These are phyloP conservation scores for Fusarium tjaetaba DNA, from an alignment of 2,329 filamentous ascomycete genomes.

Conservation along the genomic window DNA sequence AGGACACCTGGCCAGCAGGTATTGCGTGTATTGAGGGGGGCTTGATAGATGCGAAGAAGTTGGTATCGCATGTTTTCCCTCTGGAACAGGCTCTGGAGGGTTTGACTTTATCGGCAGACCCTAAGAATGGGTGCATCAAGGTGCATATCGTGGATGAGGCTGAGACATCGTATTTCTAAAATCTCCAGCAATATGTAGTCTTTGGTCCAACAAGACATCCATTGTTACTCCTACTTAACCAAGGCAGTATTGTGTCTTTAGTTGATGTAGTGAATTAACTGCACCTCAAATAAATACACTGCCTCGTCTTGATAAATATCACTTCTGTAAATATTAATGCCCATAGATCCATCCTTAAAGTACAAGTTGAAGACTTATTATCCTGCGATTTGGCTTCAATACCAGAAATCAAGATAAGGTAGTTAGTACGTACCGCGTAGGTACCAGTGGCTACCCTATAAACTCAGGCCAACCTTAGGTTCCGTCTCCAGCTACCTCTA, in stretches of 20 bases:
- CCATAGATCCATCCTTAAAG: too few species aligned
- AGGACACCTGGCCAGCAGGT: slow-evolving; percentile 74
- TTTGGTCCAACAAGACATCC: not conserved
- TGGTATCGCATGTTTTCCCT: slow-evolving; percentile 70
- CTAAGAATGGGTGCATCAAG: slow-evolving; percentile 49
- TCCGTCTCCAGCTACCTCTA: not conserved
- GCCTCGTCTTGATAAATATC: not conserved
- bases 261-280: not conserved
- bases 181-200: not conserved
- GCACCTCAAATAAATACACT: not conserved
- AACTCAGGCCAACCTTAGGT: not conserved
- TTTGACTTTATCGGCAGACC: slow-evolving; percentile 47
- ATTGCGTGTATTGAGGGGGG: slow-evolving; percentile 69
- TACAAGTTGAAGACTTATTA: not conserved
- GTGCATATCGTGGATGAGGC: slow-evolving; percentile 50
- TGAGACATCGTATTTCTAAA: slow-evolving; percentile 40
- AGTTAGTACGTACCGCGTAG: not conserved
- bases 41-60: slow-evolving; percentile 67
- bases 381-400: not conserved
- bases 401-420: not conserved
- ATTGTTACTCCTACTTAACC: not conserved
- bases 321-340: not conserved
- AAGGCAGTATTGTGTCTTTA: not conserved
- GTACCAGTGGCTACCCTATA: not conserved
- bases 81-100: slow-evolving; percentile 69